Evolutionary conservation across 2,329 filamentous ascomycete species (phyloP).

Genomic region (Aspergillus viridinutans): DNA sequence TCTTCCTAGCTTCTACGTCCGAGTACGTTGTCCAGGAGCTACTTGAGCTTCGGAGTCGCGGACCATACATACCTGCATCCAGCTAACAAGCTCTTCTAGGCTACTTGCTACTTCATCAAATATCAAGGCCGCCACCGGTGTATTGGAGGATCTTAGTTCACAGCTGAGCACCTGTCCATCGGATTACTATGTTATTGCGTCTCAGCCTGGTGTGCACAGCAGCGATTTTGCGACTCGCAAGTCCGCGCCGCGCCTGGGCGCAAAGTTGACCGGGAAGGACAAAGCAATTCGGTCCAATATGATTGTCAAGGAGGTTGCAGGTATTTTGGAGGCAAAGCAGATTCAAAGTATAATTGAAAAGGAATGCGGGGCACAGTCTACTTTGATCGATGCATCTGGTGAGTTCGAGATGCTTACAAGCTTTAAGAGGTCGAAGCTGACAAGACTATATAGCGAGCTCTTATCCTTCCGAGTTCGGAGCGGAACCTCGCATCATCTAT

Average conservation of each 20-base stretch:
- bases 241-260: conserved; percentile 52
- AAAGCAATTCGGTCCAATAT: conserved; percentile 52
- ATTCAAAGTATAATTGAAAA: conserved; percentile 42
- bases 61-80: background rate
- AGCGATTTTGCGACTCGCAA: conserved; percentile 59
- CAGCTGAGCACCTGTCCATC: conserved; percentile 65
- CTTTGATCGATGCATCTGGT: conserved; percentile 43
- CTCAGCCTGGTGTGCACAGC: conserved; percentile 69
- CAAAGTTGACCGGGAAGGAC: conserved; percentile 46
- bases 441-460: conserved; percentile 30
- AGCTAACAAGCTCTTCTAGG: conserved; percentile 30
- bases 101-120: conserved; percentile 37
- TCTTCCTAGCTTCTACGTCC: conserved; percentile 80
- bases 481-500: conserved; percentile 41
- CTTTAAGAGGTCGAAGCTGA: conserved; percentile 11
- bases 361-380: conserved; percentile 45
- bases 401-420: conserved; percentile 17
- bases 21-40: conserved; percentile 54
- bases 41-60: conserved; percentile 4
- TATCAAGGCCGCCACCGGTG: conserved; percentile 42
- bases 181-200: conserved; percentile 70
- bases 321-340: conserved; percentile 42
- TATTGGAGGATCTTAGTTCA: conserved; percentile 41
- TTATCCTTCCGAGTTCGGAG: conserved; percentile 35
- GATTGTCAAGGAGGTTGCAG: conserved; percentile 52